These are phyloP conservation scores for Fomitopsis betulina DNA, from an alignment of 1,284 basidiomycete genomes.

Conservation along the genomic window DNA sequence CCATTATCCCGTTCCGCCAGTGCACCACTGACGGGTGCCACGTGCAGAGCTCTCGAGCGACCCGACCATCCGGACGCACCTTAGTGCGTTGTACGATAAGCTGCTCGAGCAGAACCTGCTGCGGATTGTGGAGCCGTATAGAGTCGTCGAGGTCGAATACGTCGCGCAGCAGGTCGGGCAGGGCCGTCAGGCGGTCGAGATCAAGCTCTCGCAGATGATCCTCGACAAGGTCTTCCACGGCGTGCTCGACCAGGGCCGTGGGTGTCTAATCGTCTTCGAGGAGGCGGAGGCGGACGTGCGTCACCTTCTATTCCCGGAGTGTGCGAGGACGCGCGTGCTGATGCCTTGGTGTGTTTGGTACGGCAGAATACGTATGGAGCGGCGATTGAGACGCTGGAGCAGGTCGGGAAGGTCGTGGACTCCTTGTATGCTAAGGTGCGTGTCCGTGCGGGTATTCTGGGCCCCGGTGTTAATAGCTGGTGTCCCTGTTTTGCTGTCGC, in stretches of 20 bases:
- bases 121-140: conserved; percentile 94
- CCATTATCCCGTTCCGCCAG: background rate
- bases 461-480: background rate
- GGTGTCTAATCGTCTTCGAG: conserved; percentile 89
- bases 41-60: conserved; percentile 84
- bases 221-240: conserved; percentile 93
- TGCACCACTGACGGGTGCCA: background rate
- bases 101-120: conserved; percentile 93
- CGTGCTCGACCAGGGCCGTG: conserved; percentile 92
- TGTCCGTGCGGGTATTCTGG: background rate
- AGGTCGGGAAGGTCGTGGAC: conserved; percentile 90
- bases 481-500: background rate
- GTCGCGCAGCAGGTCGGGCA: conserved; percentile 90
- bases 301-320: conserved; percentile 9
- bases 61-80: conserved; percentile 90
- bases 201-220: conserved; percentile 98
- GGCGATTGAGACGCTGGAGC: conserved; percentile 84
- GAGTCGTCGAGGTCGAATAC: conserved; percentile 85
- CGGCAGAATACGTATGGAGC: conserved; percentile 78
- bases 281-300: conserved; percentile 79
- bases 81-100: conserved; percentile 92
- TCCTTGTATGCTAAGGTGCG: conserved; percentile 84
- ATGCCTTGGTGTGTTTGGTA: background rate
- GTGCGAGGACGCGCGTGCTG: background rate
- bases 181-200: conserved; percentile 88